phyloP scores from a whole-genome alignment of 345 rosid species.

The Salix arbutifolia region DNA sequence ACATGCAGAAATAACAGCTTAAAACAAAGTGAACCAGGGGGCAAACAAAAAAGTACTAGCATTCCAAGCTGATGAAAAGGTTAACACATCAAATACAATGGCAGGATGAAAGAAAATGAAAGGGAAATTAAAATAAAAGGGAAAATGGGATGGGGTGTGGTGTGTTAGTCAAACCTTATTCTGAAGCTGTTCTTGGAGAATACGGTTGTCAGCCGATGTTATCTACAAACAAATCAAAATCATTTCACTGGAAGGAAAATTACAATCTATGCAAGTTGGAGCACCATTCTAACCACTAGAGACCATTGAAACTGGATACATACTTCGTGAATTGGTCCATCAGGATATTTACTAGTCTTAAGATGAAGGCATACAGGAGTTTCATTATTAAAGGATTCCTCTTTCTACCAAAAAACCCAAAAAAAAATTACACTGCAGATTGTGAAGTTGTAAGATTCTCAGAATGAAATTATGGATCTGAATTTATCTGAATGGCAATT shows the following conservation, averaged over 20 bases:
- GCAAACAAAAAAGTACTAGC: neutral
- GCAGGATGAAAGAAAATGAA: neutral
- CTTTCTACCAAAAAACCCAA: neutral
- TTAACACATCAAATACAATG: neutral
- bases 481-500: neutral
- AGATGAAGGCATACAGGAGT: neutral
- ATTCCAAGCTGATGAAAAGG: neutral
- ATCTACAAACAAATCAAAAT: slow-evolving; percentile 51
- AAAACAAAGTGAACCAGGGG: neutral
- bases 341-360: neutral
- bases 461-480: neutral
- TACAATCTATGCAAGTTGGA: neutral
- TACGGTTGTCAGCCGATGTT: slow-evolving; percentile 93
- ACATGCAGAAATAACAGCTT: slow-evolving; percentile 1
- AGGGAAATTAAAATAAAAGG: neutral
- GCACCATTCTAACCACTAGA: neutral
- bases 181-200: slow-evolving; percentile 96
- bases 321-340: neutral
- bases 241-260: slow-evolving; percentile 13
- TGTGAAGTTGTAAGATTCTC: neutral
- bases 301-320: neutral
- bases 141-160: neutral
- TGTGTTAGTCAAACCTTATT: slow-evolving; percentile 49
- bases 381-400: neutral
- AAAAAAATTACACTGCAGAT: neutral